Base-by-base conservation (phyloP, 371 early-diverging fungal genomes). In the Lichtheimia ornata region DNA sequence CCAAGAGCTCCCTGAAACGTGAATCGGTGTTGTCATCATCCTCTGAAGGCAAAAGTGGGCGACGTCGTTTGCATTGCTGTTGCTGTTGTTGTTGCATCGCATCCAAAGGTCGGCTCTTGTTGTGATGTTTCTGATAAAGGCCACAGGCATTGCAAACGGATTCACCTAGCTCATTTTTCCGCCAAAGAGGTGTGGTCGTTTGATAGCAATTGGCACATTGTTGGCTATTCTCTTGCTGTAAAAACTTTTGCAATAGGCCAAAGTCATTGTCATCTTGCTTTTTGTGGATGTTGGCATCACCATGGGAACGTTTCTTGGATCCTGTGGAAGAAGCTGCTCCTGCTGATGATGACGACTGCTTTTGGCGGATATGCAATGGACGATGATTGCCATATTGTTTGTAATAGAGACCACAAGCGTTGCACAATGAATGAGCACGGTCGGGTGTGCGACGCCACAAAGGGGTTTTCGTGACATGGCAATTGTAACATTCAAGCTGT, bases 121-220 rank as follows among this genome's bases (percentile, higher is more conserved):
- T 77, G 63, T 97, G 94, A 7, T 91, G 80, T 55, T 89, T 91
- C 47, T 84, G 84, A 67, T 95, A 95, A 18, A 95, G 74, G 5
- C 92, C 91, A 61, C 96, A 95, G 2, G 94, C 89, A 66, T 94
- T 94, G 74, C 97, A 95, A 15, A 94, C 83, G 14, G 87, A 79
- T 64, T 90, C 84, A 17, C 92, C 92, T 44, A 85, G 81, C 18
- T 85, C 85, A 62, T 89, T 87, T 62, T 92, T 86, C 9, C 92
- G 83, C 95, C 94, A 95, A 35, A 92, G 85, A 4, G 96, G 95
- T 0, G 94, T 93, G 54, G 87, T 84, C 2, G 88, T 90, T 50
- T 93, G 91, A 5, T 79, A 74, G 64, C 95, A 95, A 62, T 94
- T 91, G 18, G 84, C 82, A 62, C 96, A 94, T n/a, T 63, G 54